Evolutionary conservation across 2,329 filamentous ascomycete genomes (phyloP).

Genomic region (Trichoderma endophyticum): DNA sequence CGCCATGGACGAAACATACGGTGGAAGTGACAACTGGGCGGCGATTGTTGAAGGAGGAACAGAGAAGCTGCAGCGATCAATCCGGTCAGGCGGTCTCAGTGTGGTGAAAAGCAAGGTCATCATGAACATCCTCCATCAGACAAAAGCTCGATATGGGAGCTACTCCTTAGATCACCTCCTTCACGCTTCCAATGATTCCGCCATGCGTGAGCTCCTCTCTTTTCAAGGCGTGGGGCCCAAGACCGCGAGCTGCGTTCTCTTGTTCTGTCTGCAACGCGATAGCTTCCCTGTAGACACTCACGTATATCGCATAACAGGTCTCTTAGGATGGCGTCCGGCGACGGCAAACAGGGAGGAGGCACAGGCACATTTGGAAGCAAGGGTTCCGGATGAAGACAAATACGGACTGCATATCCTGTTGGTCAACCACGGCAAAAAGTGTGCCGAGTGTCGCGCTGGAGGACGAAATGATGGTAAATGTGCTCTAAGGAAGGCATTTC

Average conservation of each 20-base stretch:
- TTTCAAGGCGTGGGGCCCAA: slow-evolving; percentile 54
- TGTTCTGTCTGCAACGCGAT: slow-evolving; percentile 48
- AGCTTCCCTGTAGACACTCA: slow-evolving; percentile 55
- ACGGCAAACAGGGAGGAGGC: slow-evolving; percentile 43
- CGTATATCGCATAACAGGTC: slow-evolving; percentile 47
- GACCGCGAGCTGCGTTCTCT: slow-evolving; percentile 51
- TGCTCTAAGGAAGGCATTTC: slow-evolving; percentile 40
- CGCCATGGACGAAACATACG: slow-evolving; percentile 45
- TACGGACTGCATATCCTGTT: slow-evolving; percentile 50
- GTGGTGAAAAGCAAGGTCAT: slow-evolving; percentile 72
- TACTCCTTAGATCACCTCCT: slow-evolving; percentile 52
- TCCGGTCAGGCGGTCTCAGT: slow-evolving; percentile 68
- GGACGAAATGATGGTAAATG: slow-evolving; percentile 40
- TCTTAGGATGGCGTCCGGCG: slow-evolving; percentile 48
- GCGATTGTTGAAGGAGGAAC: slow-evolving; percentile 40
- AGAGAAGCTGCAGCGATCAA: slow-evolving; percentile 52
- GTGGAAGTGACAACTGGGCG: slow-evolving; percentile 42
- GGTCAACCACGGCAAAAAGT: slow-evolving; percentile 46
- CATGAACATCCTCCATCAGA: slow-evolving; percentile 64
- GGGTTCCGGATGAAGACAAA: slow-evolving; percentile 47
- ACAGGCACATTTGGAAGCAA: slow-evolving; percentile 48
- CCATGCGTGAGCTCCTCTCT: slow-evolving; percentile 48
- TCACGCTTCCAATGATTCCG: slow-evolving; percentile 40
- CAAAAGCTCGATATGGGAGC: slow-evolving; percentile 42
- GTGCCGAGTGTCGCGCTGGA: slow-evolving; percentile 45